Conservation (phyloP, 2,329 filamentous ascomycete species). For the Fusarium buharicum region DNA sequence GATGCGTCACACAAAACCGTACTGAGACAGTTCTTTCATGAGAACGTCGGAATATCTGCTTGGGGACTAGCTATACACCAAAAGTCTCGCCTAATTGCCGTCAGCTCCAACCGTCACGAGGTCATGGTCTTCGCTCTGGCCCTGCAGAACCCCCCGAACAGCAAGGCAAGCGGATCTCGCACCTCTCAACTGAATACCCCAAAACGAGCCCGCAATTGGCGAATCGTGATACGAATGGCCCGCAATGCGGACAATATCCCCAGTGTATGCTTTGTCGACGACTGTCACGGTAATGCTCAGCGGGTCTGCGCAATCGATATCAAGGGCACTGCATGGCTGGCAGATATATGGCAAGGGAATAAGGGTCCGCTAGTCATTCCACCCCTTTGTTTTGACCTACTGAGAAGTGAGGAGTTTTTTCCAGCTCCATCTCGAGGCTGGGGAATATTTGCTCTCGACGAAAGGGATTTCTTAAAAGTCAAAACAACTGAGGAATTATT, state of each 20-base stretch:
- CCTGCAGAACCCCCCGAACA: conserved; percentile 35
- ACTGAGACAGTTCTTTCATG: conserved; percentile 71
- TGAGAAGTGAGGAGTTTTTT: conserved; percentile 48
- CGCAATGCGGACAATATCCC: conserved; percentile 60
- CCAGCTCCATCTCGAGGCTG: conserved; percentile 54
- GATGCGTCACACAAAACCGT: conserved; percentile 7
- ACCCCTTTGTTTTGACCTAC: conserved; percentile 27
- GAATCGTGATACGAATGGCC: conserved; percentile 59
- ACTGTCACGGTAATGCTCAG: conserved; percentile 59
- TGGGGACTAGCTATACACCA: conserved; percentile 91
- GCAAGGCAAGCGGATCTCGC: conserved; percentile 1
- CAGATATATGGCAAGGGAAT: conserved; percentile 61
- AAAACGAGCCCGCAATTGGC: conserved; percentile 59
- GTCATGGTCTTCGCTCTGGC: conserved; percentile 65
- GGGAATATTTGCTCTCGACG: conserved; percentile 60
- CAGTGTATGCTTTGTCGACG: conserved; percentile 62
- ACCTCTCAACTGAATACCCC: conserved; percentile 4
- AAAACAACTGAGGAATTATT: conserved; percentile 49
- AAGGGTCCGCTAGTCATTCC: conserved; percentile 46
- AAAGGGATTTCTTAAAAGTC: conserved; percentile 56
- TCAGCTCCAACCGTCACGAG: conserved; percentile 77
- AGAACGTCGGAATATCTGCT: conserved; percentile 80
- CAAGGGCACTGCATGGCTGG: conserved; percentile 58
- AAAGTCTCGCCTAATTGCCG: conserved; percentile 83
- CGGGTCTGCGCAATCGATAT: conserved; percentile 64